Conservation (phyloP, 2,329 filamentous ascomycete species). For the Claviceps sp. region DNA sequence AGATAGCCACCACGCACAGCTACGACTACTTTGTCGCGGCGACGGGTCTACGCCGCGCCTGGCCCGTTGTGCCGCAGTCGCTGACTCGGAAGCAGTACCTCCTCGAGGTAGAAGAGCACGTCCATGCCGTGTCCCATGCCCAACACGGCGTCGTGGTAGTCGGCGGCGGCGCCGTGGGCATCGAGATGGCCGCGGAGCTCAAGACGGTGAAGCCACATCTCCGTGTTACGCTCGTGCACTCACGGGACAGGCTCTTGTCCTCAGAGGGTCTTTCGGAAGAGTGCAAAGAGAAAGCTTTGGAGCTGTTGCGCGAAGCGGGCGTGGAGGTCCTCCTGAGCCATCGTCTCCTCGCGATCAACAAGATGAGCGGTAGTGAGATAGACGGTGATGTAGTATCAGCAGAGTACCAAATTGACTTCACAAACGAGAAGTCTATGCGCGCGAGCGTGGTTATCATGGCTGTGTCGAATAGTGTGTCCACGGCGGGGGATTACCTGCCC, state of each 20-base stretch:
- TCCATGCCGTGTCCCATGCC: slow-evolving; percentile 38
- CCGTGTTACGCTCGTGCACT: slow-evolving; percentile 63
- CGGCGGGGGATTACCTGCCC: slow-evolving; percentile 47
- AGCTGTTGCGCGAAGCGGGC: slow-evolving; percentile 45
- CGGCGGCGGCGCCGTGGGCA: slow-evolving; percentile 66
- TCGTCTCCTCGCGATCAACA: slow-evolving; percentile 40
- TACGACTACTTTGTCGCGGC: slow-evolving; percentile 70
- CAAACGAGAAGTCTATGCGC: slow-evolving; percentile 43
- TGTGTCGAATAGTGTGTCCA: slow-evolving; percentile 48
- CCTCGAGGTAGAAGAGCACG: slow-evolving; percentile 45
- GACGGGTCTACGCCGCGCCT: slow-evolving; percentile 55
- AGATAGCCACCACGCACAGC: slow-evolving; percentile 25
- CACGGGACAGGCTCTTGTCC: slow-evolving; percentile 54
- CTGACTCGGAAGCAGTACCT: slow-evolving; percentile 49
- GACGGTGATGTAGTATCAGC: slow-evolving; percentile 22
- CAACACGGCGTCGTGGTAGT: slow-evolving; percentile 53
- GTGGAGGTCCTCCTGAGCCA: slow-evolving; percentile 52
- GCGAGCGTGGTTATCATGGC: slow-evolving; percentile 58
- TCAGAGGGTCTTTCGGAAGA: slow-evolving; percentile 59
- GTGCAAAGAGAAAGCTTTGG: slow-evolving; percentile 48
- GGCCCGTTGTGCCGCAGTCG: slow-evolving; percentile 60
- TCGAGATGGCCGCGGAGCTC: slow-evolving; percentile 71
- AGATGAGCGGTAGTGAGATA: slow-evolving; percentile 25
- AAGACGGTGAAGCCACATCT: slow-evolving; percentile 52
- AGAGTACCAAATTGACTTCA: slow-evolving; percentile 39